Evolutionary conservation across 139 green algal genomes (phyloP).

Genomic region (Nannochloris sp.): DNA sequence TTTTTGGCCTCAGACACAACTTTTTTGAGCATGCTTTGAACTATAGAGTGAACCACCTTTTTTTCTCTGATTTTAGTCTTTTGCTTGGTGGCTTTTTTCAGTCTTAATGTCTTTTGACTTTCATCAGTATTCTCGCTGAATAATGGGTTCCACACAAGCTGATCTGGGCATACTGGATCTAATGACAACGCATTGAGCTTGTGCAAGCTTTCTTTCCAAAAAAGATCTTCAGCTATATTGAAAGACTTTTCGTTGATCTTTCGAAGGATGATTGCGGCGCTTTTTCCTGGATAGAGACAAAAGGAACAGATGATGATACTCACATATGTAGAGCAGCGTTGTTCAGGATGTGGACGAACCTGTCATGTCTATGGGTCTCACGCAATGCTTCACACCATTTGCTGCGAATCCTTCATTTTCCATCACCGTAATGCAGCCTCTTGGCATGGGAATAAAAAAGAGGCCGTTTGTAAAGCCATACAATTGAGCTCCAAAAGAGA

Average conservation of each 20-base stretch:
- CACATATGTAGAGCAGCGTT: neutral
- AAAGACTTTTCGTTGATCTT: constrained; percentile 32
- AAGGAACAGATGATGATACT: neutral
- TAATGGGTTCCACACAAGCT: constrained; percentile 1
- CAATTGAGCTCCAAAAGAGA: constrained; percentile 61
- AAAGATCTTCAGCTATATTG: constrained; percentile 22
- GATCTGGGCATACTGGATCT: neutral
- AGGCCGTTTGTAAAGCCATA: constrained; percentile 53
- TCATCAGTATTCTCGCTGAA: constrained; percentile 7
- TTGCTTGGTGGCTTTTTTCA: neutral
- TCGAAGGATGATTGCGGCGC: constrained; percentile 51
- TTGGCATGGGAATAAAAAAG: constrained; percentile 62
- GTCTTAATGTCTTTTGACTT: neutral
- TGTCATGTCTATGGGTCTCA: constrained; percentile 56
- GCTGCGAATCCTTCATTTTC: constrained; percentile 48
- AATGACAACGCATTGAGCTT: constrained; percentile 21
- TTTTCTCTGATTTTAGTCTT: neutral
- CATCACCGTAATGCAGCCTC: constrained; percentile 61
- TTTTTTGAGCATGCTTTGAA: neutral
- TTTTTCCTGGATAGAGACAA: constrained; percentile 35
- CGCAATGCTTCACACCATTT: constrained; percentile 63
- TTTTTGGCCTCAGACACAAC: neutral
- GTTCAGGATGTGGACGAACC: neutral
- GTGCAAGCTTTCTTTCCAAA: constrained; percentile 30
- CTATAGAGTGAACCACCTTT: neutral